phyloP scores from a whole-genome alignment of 2,329 filamentous ascomycete genomes.

The Curvularia spicifera region DNA sequence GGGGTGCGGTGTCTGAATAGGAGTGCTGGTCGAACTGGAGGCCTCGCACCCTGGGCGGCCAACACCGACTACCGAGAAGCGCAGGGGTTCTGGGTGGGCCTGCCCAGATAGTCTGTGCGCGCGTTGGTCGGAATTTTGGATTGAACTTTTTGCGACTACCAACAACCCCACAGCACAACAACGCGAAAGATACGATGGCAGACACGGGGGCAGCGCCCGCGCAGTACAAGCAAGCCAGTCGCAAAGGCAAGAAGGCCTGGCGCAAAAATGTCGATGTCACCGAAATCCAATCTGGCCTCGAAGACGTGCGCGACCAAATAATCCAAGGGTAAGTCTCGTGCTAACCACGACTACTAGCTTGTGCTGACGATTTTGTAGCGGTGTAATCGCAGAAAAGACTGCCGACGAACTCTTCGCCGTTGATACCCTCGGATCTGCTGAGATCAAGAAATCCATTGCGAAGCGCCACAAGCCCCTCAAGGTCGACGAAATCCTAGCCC shows the following conservation, averaged over 20 bases:
- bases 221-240: constrained; percentile 84
- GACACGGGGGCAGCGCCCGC: constrained; percentile 65
- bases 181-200: constrained; percentile 25
- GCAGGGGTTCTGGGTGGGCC: constrained; percentile 14
- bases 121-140: constrained; percentile 21
- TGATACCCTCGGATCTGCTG: constrained; percentile 74
- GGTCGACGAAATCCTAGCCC: constrained; percentile 87
- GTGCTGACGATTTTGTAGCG: constrained; percentile 60
- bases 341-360: neutral
- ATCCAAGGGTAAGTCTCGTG: constrained; percentile 74
- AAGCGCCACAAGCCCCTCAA: constrained; percentile 80
- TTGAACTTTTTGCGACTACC: constrained; percentile 23
- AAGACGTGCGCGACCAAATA: constrained; percentile 84
- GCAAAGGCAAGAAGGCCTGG: constrained; percentile 99
- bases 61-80: constrained; percentile 21
- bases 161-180: constrained; percentile 17
- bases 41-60: constrained; percentile 21
- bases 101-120: constrained; percentile 14
- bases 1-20: constrained; percentile 31
- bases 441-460: constrained; percentile 68
- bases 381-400: constrained; percentile 81
- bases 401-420: constrained; percentile 85
- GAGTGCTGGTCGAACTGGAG: constrained; percentile 30
- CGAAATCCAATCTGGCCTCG: constrained; percentile 81
- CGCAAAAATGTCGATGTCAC: constrained; percentile 96